phyloP scores from a whole-genome alignment of 1,284 basidiomycete species.

The Ustilago curta region DNA sequence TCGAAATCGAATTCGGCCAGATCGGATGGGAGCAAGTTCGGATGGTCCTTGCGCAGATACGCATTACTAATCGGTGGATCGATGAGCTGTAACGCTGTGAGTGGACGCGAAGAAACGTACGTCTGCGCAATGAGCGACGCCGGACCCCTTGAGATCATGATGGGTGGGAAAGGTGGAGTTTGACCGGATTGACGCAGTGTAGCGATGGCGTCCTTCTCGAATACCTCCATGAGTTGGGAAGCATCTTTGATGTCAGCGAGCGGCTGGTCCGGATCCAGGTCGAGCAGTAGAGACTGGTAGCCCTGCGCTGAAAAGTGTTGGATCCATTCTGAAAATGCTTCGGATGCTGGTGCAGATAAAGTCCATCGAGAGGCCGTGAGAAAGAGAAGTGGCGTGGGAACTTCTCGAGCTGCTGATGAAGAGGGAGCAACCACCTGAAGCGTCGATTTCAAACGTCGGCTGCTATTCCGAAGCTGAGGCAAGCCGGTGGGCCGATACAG shows the following conservation, averaged over 20 bases:
- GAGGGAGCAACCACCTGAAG: constrained; percentile 24
- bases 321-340: constrained; percentile 36
- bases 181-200: constrained; percentile 34
- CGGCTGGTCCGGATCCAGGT: constrained; percentile 53
- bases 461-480: constrained; percentile 8
- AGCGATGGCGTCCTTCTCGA: constrained; percentile 44
- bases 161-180: constrained; percentile 58
- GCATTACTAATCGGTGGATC: constrained; percentile 59
- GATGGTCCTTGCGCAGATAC: constrained; percentile 28
- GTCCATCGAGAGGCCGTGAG: constrained; percentile 60
- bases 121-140: constrained; percentile 56
- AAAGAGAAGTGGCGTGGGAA: constrained; percentile 64
- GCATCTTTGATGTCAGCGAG: constrained; percentile 29
- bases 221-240: constrained; percentile 36
- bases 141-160: constrained; percentile 51
- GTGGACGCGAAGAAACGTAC: constrained; percentile 63
- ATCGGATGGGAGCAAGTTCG: constrained; percentile 32
- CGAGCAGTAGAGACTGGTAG: constrained; percentile 53
- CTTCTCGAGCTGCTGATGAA: constrained; percentile 44
- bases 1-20: constrained; percentile 62
- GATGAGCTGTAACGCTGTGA: constrained; percentile 59
- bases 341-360: constrained; percentile 18
- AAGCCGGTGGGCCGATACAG: constrained; percentile 3
- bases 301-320: constrained; percentile 42
- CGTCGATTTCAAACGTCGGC: constrained; percentile 34